Conservation (phyloP, 495 filamentous ascomycete species). For the Xylaria flabelliformis region DNA sequence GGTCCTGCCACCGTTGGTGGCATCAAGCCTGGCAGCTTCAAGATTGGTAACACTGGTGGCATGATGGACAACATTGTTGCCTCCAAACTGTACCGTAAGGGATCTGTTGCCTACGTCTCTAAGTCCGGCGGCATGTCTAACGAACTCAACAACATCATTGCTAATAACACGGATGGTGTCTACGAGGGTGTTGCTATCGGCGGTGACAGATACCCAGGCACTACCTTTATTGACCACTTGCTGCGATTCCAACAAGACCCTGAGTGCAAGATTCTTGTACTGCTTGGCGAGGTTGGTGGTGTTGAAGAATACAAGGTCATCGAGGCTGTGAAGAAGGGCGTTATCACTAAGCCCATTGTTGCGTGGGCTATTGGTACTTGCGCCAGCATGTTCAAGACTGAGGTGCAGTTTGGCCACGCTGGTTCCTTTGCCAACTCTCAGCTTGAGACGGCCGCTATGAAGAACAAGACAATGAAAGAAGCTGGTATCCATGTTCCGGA, state of each 20-base stretch:
- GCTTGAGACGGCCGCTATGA: constrained; percentile 92
- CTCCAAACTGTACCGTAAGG: constrained; percentile 99
- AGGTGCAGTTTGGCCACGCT: constrained; percentile 99
- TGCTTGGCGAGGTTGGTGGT: constrained; percentile 98
- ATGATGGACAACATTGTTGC: constrained; percentile 99
- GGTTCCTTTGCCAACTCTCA: constrained; percentile 98
- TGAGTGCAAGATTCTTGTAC: constrained; percentile 93
- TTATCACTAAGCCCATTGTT: constrained; percentile 96
- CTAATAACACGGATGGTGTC: constrained; percentile 93
- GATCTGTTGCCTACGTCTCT: constrained; percentile 98
- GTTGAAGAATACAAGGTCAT: constrained; percentile 99
- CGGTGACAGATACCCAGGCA: constrained; percentile 97
- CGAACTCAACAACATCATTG: constrained; percentile 99
- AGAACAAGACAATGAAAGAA: constrained; percentile 96
- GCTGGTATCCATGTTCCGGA: constrained; percentile 93
- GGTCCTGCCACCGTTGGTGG: constrained; percentile 98
- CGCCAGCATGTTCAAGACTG: constrained; percentile 99
- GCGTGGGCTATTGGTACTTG: constrained; percentile 99
- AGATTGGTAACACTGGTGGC: constrained; percentile 99
- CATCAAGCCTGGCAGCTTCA: constrained; percentile 98
- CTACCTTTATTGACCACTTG: constrained; percentile 98
- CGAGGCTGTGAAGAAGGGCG: constrained; percentile 91
- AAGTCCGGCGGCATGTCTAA: constrained; percentile 99
- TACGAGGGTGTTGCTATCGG: constrained; percentile 99
- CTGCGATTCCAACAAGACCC: constrained; percentile 94